Conservation (phyloP, 2,329 filamentous ascomycete species). For the Ophiostoma sp. region DNA sequence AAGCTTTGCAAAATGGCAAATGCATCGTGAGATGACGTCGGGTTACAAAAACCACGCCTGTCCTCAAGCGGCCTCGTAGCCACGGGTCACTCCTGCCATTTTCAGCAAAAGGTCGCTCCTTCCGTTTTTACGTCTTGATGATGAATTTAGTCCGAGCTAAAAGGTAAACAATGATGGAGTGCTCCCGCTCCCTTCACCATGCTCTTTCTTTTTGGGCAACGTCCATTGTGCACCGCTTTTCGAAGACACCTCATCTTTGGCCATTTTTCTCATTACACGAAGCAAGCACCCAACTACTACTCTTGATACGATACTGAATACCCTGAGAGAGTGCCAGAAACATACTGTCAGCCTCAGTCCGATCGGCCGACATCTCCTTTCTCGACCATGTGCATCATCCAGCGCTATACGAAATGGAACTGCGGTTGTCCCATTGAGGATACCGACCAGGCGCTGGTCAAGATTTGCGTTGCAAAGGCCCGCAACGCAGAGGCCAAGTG, state of each 20-base stretch:
- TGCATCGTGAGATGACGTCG: background rate
- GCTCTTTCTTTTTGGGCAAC: background rate
- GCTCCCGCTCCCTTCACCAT: background rate
- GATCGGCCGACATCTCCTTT: background rate
- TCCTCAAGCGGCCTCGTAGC: background rate
- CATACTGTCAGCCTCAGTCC: background rate
- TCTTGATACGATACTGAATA: background rate
- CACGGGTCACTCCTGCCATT: background rate
- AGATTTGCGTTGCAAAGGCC: constrained; percentile 14
- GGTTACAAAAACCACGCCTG: background rate
- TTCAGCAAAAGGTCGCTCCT: background rate
- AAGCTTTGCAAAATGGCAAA: background rate
- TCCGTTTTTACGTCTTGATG: background rate
- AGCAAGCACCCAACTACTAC: background rate
- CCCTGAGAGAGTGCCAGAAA: background rate
- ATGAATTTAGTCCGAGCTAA: background rate
- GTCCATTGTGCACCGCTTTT: background rate
- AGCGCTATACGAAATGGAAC: constrained; percentile 19
- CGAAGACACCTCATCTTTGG: background rate
- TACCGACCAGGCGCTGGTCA: background rate
- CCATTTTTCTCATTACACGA: background rate
- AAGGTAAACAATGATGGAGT: background rate
- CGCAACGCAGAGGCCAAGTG: background rate
- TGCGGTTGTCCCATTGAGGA: constrained; percentile 23
- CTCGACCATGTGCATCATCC: constrained; percentile 21